A percentile compares a stretch with the other conserved stretches of the same genome.
Conservation (phyloP, 2,329 filamentous ascomycete genomes). For the Aspergillus latus region DNA sequence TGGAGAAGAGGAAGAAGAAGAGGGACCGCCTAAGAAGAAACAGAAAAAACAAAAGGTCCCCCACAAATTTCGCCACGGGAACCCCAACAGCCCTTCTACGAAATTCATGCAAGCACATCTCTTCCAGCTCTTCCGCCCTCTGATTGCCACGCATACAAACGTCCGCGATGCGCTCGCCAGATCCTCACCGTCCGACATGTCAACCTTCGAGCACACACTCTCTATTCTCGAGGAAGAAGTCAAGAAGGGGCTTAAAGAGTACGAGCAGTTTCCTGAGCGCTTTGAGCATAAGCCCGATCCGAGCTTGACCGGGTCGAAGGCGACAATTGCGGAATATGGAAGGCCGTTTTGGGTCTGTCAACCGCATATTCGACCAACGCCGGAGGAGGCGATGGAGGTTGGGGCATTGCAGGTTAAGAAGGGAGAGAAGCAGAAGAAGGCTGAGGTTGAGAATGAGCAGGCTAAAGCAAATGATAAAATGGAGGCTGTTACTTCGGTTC, state of each 20-base stretch:
- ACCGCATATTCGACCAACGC: slow-evolving; percentile 80
- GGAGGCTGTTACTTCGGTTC: slow-evolving; percentile 4
- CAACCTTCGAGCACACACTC: slow-evolving; percentile 74
- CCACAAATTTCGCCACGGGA: slow-evolving; percentile 46
- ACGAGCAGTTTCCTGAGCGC: slow-evolving; percentile 47
- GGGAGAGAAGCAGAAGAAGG: slow-evolving; percentile 40
- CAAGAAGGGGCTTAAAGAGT: slow-evolving; percentile 70
- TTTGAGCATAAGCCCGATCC: slow-evolving; percentile 37
- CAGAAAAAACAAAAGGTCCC: slow-evolving; percentile 44
- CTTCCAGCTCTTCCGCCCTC: slow-evolving; percentile 83
- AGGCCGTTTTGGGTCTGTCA: slow-evolving; percentile 90
- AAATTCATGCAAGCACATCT: slow-evolving; percentile 84
- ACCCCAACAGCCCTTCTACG: slow-evolving; percentile 70
- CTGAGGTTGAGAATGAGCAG: slow-evolving; percentile 3
- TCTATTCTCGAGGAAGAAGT: slow-evolving; percentile 72
- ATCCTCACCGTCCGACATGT: slow-evolving; percentile 67
- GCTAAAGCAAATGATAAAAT: not conserved
- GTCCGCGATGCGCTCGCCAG: slow-evolving; percentile 81
- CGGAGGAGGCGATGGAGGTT: slow-evolving; percentile 81
- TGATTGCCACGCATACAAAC: slow-evolving; percentile 76
- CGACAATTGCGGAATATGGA: slow-evolving; percentile 70
- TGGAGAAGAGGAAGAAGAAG: slow-evolving; percentile 30
- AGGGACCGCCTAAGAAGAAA: slow-evolving; percentile 51
- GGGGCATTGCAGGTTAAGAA: slow-evolving; percentile 74
- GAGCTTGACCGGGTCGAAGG: slow-evolving; percentile 48